Evolutionary conservation across 2,329 filamentous ascomycete genomes (phyloP).

Genomic region (Aspergillus glaucus): DNA sequence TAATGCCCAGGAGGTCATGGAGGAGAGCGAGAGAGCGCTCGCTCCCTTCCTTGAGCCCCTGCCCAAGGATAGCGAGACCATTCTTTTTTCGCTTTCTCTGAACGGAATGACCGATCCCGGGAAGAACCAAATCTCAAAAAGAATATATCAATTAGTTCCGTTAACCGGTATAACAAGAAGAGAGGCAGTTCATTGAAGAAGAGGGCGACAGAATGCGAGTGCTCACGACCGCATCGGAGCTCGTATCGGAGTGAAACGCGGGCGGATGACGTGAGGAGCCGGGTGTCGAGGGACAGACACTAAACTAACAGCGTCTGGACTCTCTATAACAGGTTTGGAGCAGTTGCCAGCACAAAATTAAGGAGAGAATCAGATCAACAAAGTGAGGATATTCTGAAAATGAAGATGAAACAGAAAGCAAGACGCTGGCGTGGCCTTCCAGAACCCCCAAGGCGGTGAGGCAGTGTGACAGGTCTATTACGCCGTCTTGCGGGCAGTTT

Average conservation of each 20-base stretch:
- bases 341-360: not conserved
- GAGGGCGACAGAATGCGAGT: not conserved
- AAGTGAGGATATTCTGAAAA: not conserved
- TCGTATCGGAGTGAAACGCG: not conserved
- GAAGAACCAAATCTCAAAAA: conserved; percentile 1
- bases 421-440: not conserved
- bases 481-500: not conserved
- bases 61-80: conserved; percentile 15
- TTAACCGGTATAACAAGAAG: too few relatives aligned
- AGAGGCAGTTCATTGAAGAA: too few relatives aligned
- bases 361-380: not conserved
- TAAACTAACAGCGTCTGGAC: too few relatives aligned
- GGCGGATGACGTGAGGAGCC: not conserved
- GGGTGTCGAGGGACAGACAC: not conserved
- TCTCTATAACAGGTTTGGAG: too few relatives aligned
- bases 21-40: conserved; percentile 12
- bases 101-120: not conserved
- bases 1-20: conserved; percentile 20
- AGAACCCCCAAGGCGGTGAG: not conserved
- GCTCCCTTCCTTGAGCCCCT: conserved; percentile 7
- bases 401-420: not conserved
- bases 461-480: not conserved
- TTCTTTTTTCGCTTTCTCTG: conserved; percentile 3
- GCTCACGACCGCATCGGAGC: not conserved
- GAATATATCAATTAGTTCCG: not conserved